These are phyloP conservation scores for Paecilomyces sp. DNA, from an alignment of 2,329 filamentous ascomycete species.

Conservation along the genomic window DNA sequence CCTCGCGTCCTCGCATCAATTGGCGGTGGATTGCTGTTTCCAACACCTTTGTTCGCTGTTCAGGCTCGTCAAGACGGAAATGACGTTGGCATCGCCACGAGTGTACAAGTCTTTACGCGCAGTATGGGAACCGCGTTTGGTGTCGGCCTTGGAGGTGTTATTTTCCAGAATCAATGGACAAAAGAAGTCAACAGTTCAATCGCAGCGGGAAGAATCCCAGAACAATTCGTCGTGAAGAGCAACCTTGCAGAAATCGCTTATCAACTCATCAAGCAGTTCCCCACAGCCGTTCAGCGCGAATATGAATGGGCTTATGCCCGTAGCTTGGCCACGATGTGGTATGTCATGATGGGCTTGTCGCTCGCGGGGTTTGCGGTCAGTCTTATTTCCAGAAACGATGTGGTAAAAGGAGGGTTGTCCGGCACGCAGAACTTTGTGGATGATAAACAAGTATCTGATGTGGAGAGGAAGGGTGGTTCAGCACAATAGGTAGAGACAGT, in stretches of 20 bases:
- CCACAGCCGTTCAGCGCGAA: background rate
- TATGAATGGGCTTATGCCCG: background rate
- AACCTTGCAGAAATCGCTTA: background rate
- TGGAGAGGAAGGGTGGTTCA: background rate
- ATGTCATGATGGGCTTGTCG: background rate
- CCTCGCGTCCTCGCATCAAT: background rate
- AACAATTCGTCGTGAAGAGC: background rate
- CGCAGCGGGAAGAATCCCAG: background rate
- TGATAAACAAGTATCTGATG: conserved; percentile 17
- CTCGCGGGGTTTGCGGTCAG: background rate
- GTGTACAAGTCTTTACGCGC: background rate
- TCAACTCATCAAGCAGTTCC: background rate
- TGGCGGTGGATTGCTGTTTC: background rate
- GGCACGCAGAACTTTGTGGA: background rate
- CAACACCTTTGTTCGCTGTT: background rate
- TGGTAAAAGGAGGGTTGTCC: background rate
- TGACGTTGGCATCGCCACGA: background rate
- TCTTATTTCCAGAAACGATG: background rate
- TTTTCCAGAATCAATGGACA: background rate
- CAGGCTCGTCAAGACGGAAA: background rate
- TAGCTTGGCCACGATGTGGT: background rate
- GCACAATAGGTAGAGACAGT: background rate
- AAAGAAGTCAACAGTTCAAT: background rate
- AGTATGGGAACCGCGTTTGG: background rate
- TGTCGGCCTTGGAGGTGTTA: background rate